phyloP scores from a whole-genome alignment of 768 basidiomycete genomes.

The Leccinum arenicola region DNA sequence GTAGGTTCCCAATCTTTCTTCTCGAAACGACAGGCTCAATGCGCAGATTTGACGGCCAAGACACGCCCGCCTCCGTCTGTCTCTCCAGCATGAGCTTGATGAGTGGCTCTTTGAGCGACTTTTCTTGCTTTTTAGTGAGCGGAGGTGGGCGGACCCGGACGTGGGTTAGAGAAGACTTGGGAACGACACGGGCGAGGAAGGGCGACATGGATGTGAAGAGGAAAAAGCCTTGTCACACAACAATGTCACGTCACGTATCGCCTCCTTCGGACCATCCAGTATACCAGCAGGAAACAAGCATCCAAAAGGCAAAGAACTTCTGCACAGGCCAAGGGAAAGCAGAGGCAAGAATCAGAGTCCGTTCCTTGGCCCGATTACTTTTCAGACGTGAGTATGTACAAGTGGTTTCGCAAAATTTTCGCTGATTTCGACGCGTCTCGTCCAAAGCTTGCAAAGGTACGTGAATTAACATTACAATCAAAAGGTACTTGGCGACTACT shows the following conservation, averaged over 20 bases:
- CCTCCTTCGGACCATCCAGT: constrained; percentile 3
- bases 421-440: no score
- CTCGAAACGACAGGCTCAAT: constrained; percentile 45
- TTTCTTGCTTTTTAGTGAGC: constrained; percentile 31
- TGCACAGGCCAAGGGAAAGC: constrained; percentile 16
- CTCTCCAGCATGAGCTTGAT: constrained; percentile 42
- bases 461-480: no score
- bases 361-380: constrained; percentile 64
- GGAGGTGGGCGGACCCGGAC: constrained; percentile 28
- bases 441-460: no score
- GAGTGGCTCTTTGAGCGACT: constrained; percentile 33
- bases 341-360: constrained; percentile 7
- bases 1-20: constrained; percentile 38
- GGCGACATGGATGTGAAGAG: constrained; percentile 9
- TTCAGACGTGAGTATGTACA: constrained; percentile 37
- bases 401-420: no score
- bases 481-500: no score
- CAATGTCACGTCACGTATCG: constrained; percentile 21
- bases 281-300: not conserved
- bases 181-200: constrained; percentile 36
- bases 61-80: constrained; percentile 35
- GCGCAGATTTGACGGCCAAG: constrained; percentile 50
- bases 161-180: constrained; percentile 30
- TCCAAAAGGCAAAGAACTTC: constrained; percentile 20
- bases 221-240: not conserved